These are phyloP conservation scores for Pterocarpus santalinus DNA, from an alignment of 306 rosid species.

Conservation along the genomic window DNA sequence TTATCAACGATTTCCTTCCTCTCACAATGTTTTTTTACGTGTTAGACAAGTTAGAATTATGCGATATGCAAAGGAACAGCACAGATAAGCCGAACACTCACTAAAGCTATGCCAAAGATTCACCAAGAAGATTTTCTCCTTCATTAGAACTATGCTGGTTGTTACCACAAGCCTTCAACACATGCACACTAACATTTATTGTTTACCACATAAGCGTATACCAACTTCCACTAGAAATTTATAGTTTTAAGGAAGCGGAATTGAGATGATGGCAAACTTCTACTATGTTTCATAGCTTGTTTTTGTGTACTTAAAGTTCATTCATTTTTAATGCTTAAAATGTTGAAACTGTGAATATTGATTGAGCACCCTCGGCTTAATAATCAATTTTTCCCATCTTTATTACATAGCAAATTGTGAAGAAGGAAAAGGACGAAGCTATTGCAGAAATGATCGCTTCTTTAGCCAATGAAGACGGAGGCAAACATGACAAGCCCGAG, in stretches of 20 bases:
- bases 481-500: slow-evolving; percentile 50
- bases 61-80: background rate
- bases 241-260: background rate
- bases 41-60: slow-evolving; percentile 20
- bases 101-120: slow-evolving; percentile 17
- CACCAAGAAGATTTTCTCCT: slow-evolving; percentile 15
- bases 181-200: background rate
- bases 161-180: background rate
- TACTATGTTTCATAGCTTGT: slow-evolving; percentile 14
- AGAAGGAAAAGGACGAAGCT: slow-evolving; percentile 56
- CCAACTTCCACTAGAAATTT: background rate
- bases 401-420: slow-evolving; percentile 57
- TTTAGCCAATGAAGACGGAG: slow-evolving; percentile 52
- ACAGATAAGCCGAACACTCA: background rate
- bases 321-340: slow-evolving; percentile 11
- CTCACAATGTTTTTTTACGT: slow-evolving; percentile 27
- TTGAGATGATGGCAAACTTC: background rate
- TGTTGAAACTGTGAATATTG: background rate
- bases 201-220: background rate
- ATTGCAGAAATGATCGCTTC: slow-evolving; percentile 44
- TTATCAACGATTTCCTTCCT: slow-evolving; percentile 14
- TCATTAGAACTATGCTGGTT: background rate
- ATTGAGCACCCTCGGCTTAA: background rate
- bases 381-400: slow-evolving; percentile 7
- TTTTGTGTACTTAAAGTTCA: background rate